These are phyloP conservation scores for Limtongia smithiae DNA, from an alignment of 805 yeast species.

Conservation along the genomic window DNA sequence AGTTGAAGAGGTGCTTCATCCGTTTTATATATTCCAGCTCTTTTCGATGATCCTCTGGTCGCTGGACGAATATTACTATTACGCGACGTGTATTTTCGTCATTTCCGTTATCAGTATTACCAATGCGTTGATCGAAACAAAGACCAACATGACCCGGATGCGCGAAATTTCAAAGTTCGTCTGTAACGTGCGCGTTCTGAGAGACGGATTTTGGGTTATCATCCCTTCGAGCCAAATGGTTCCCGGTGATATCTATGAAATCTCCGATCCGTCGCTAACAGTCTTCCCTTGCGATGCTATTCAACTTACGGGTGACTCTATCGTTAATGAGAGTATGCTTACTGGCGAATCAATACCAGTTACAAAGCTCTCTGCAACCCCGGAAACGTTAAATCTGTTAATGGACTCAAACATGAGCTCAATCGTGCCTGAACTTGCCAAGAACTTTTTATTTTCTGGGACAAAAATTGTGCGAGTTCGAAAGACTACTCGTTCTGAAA, in stretches of 20 bases:
- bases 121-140: slow-evolving; percentile 84
- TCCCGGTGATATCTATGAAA: slow-evolving; percentile 94
- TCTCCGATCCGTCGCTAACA: slow-evolving; percentile 74
- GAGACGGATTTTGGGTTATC: slow-evolving; percentile 82
- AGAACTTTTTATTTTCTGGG: slow-evolving; percentile 79
- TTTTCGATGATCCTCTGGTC: slow-evolving; percentile 91
- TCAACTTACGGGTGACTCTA: slow-evolving; percentile 85
- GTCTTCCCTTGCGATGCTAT: slow-evolving; percentile 86
- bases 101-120: slow-evolving; percentile 78
- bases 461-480: slow-evolving; percentile 84
- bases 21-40: slow-evolving; percentile 91
- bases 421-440: slow-evolving; percentile 61
- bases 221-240: slow-evolving; percentile 73
- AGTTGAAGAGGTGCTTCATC: slow-evolving; percentile 86
- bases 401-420: slow-evolving; percentile 43
- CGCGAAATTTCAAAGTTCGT: slow-evolving; percentile 67
- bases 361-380: slow-evolving; percentile 65
- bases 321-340: slow-evolving; percentile 95
- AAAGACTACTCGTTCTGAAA: slow-evolving; percentile 40
- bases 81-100: slow-evolving; percentile 85
- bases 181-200: slow-evolving; percentile 83
- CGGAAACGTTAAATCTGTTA: slow-evolving; percentile 48
- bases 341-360: slow-evolving; percentile 99
- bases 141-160: slow-evolving; percentile 57
- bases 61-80: slow-evolving; percentile 86